These are phyloP conservation scores for Iodosphaeria phyllophila DNA, from an alignment of 2,329 filamentous ascomycete species.

Conservation along the genomic window DNA sequence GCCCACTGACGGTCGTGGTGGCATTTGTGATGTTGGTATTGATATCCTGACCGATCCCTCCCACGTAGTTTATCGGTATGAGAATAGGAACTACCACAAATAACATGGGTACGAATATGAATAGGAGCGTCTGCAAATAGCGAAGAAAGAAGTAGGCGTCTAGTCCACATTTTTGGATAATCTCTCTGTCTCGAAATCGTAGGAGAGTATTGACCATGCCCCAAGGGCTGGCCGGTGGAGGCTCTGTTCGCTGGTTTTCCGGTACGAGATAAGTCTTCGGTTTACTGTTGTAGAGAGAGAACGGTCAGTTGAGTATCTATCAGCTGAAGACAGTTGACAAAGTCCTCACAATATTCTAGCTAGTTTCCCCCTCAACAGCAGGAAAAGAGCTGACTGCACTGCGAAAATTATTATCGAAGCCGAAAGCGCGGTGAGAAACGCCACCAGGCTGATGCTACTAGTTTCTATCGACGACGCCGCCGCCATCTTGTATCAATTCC, in stretches of 20 bases:
- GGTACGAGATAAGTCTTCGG: slow-evolving; percentile 75
- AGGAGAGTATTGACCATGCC: slow-evolving; percentile 40
- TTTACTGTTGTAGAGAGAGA: slow-evolving; percentile 36
- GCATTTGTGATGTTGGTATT: slow-evolving; percentile 13
- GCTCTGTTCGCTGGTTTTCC: slow-evolving; percentile 63
- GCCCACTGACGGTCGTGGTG: slow-evolving; percentile 28
- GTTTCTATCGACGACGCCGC: slow-evolving; percentile 11
- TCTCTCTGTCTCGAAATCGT: slow-evolving; percentile 53
- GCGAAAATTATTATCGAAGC: slow-evolving; percentile 44
- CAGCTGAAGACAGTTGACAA: neutral
- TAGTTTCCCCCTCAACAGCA: slow-evolving; percentile 59
- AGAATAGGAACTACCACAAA: slow-evolving; percentile 66
- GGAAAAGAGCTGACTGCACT: slow-evolving; percentile 49
- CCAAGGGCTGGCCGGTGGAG: slow-evolving; percentile 41
- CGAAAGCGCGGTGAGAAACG: slow-evolving; percentile 47
- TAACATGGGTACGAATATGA: slow-evolving; percentile 79
- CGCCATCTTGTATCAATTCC: neutral
- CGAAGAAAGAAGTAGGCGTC: slow-evolving; percentile 85
- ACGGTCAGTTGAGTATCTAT: neutral
- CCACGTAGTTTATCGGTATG: slow-evolving; percentile 65
- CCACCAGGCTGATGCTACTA: slow-evolving; percentile 24
- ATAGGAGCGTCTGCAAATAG: slow-evolving; percentile 62
- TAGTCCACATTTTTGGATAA: slow-evolving; percentile 88
- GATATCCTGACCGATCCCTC: slow-evolving; percentile 43
- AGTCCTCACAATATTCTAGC: slow-evolving; percentile 60